Base-by-base conservation (phyloP, 2,329 filamentous ascomycete genomes). In the Sclerotinia spermophila region DNA sequence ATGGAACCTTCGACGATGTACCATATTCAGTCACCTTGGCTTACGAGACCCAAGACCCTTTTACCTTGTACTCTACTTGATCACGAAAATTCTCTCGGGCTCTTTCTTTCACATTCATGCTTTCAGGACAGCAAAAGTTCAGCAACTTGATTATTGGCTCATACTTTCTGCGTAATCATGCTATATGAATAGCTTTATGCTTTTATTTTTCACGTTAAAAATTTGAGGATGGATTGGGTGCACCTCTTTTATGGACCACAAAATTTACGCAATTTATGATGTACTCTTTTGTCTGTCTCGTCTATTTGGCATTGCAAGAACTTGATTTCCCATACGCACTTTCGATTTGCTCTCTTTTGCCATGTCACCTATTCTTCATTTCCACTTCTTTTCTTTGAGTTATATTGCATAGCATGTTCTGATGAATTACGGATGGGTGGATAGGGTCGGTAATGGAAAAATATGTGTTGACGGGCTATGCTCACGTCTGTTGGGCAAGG, bases 51-150 rank as follows among this genome's bases (percentile, higher is more conserved):
- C 59, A 66, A 66, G 60, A 44, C 24, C 35, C 60, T 55, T 66
- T 48, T 35, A 40, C 44, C 60, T 69, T 69, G 68, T 69, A 69
- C 68, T 69, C 48, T 69, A 69, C 60, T 69, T 56, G 60, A 66
- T 65, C 59, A 53, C 60, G 33, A 69, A 64, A 56, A 68, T 10
- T 48, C n/a, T 53, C 35, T 69, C 67, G 53, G 24, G 17, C 56
- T 33, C 35, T 69, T 64, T 44, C 44, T 48, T 42, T 53, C 33
- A 53, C 19, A 30, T 66, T 53, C 35, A 55, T 62, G 67, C 45
- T 69, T 69, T 64, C 30, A 69, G 67, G 38, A 64, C 67, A 64
- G 67, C 42, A 69, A 69, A 69, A 69, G 67, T 53, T 69, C 44
- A 64, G 67, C 67, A 69, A 38, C 45, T 69, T 64, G 44, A 69